Conservation (phyloP, 2,329 filamentous ascomycete species). For the Monilinia fructicola region DNA sequence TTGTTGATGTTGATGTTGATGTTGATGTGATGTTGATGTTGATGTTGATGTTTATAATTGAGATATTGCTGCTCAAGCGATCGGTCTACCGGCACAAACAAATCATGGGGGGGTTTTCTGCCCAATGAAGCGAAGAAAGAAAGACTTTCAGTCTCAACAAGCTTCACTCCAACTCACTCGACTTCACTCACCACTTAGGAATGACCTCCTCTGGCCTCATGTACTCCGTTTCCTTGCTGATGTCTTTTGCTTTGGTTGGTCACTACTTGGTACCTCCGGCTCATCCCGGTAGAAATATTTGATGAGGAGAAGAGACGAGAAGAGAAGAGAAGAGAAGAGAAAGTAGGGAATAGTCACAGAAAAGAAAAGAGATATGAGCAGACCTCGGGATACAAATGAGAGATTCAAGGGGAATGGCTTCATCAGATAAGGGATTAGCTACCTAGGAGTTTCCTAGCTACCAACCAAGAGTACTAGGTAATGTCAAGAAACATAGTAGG, state of each 20-base stretch:
- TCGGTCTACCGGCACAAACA: background rate
- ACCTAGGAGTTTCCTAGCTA: too few relatives aligned
- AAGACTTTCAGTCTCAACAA: background rate
- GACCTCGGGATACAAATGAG: background rate
- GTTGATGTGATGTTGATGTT: background rate
- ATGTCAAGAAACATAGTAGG: too few relatives aligned
- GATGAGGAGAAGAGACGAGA: background rate
- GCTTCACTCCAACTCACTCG: background rate
- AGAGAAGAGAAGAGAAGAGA: background rate
- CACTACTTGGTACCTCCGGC: background rate
- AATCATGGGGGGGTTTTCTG: background rate
- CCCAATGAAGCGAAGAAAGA: background rate
- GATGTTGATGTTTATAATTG: constrained; percentile 1
- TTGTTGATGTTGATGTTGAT: background rate
- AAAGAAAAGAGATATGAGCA: background rate
- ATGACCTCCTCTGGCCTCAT: background rate
- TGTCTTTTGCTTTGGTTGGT: background rate
- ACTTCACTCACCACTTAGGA: too few relatives aligned
- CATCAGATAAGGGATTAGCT: background rate
- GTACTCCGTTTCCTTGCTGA: background rate
- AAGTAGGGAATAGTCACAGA: background rate
- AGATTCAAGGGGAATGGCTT: background rate
- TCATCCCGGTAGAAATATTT: background rate
- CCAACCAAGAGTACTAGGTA: too few relatives aligned
- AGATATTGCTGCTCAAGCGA: background rate